A percentile compares a stretch with the other conserved stretches of the same genome.
These are phyloP conservation scores for Sporothrix brasiliensis DNA, from an alignment of 2,329 filamentous ascomycete species.

Conservation along the genomic window DNA sequence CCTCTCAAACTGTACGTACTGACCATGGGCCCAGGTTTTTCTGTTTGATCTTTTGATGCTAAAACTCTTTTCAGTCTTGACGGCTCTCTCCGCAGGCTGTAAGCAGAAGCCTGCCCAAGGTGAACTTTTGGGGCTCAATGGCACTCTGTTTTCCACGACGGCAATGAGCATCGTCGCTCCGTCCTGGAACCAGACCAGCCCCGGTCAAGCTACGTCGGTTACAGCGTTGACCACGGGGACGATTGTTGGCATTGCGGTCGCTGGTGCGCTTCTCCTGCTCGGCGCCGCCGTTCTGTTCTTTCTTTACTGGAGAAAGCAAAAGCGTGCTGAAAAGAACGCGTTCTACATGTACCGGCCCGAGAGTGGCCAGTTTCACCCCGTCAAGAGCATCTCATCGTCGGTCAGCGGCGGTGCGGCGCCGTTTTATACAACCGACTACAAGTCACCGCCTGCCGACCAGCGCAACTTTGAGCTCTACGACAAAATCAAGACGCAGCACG, in stretches of 20 bases:
- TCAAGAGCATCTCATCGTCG: slow-evolving; percentile 29
- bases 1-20: slow-evolving; percentile 53
- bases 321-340: too few relatives aligned
- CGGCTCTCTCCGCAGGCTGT: slow-evolving; percentile 53
- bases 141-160: slow-evolving; percentile 47
- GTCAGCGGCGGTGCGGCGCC: slow-evolving; percentile 29
- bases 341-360: too few relatives aligned
- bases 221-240: slow-evolving; percentile 50
- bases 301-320: slow-evolving; percentile 53
- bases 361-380: slow-evolving; percentile 23
- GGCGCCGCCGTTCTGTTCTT: slow-evolving; percentile 50
- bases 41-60: not conserved
- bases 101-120: slow-evolving; percentile 49
- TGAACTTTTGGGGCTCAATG: slow-evolving; percentile 46
- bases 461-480: slow-evolving; percentile 41
- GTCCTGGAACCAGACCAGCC: slow-evolving; percentile 39
- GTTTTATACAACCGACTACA: slow-evolving; percentile 44
- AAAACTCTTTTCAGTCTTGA: slow-evolving; percentile 46
- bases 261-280: slow-evolving; percentile 49
- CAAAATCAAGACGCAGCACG: slow-evolving; percentile 36
- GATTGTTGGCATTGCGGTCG: slow-evolving; percentile 58
- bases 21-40: slow-evolving; percentile 8
- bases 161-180: slow-evolving; percentile 48
- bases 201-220: slow-evolving; percentile 36
- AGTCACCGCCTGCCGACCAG: slow-evolving; percentile 32